These are phyloP conservation scores for Ceriops decandra DNA, from an alignment of 345 rosid genomes.

Conservation along the genomic window DNA sequence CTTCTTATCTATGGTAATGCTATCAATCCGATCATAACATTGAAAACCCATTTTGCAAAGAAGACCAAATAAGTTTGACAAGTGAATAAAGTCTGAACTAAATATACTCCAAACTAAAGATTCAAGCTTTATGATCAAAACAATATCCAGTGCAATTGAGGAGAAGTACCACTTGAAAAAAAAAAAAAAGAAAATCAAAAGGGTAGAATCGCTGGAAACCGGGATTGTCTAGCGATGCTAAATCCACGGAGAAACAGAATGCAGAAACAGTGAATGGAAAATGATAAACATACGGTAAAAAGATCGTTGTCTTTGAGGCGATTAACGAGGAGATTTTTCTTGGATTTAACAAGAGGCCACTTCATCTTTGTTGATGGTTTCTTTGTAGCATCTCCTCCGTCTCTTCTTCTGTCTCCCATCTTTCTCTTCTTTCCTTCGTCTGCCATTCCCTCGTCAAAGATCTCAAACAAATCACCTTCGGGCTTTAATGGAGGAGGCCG, in stretches of 20 bases:
- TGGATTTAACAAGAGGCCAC: constrained; percentile 62
- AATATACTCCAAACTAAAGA: too few relatives aligned
- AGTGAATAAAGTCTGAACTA: too few relatives aligned
- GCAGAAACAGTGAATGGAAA: neutral
- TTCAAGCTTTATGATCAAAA: too few relatives aligned
- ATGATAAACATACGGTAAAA: constrained; percentile 46
- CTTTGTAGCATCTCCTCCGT: constrained; percentile 1
- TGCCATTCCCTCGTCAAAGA: constrained; percentile 21
- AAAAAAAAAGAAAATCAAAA: neutral
- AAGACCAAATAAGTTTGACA: too few relatives aligned
- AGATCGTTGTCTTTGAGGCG: constrained; percentile 62
- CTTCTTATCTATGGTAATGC: neutral
- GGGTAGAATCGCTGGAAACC: neutral
- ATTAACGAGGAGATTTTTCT: constrained; percentile 44
- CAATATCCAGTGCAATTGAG: neutral
- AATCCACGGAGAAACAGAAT: neutral
- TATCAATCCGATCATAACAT: too few relatives aligned
- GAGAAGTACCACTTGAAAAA: too few relatives aligned
- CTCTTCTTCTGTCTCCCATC: constrained; percentile 45
- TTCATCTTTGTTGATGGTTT: constrained; percentile 27
- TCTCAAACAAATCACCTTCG: too few relatives aligned
- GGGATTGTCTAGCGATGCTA: neutral
- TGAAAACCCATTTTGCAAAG: too few relatives aligned
- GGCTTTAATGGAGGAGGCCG: too few relatives aligned
- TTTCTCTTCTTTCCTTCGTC: constrained; percentile 40